Evolutionary conservation across 306 rosid genomes (phyloP).

Genomic region (Begonia masoniana): DNA sequence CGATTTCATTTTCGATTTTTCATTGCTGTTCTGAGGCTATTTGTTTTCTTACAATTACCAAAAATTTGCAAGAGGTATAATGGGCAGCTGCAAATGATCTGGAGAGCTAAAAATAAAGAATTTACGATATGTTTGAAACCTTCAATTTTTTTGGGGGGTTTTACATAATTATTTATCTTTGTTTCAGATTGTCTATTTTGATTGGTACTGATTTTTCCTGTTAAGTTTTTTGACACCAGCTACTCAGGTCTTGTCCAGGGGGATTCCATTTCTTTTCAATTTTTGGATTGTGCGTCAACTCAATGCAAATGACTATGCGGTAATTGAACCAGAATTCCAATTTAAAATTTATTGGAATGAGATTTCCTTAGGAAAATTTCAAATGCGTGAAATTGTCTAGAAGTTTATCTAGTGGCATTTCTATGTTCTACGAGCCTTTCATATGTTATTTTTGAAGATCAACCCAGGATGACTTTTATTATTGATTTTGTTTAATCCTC

Average conservation of each 20-base stretch:
- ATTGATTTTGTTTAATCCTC: too few relatives aligned
- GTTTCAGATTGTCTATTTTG: neutral
- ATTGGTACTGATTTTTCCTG: neutral
- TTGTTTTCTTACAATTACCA: too few relatives aligned
- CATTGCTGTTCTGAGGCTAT: neutral
- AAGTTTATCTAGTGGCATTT: neutral
- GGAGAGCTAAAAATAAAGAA: too few relatives aligned
- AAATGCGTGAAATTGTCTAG: too few relatives aligned
- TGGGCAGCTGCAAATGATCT: too few relatives aligned
- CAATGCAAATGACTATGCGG: constrained; percentile 80
- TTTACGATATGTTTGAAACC: neutral
- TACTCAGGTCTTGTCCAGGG: constrained; percentile 88
- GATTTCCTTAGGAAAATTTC: too few relatives aligned
- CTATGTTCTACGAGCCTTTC: neutral
- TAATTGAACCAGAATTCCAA: constrained; percentile 10
- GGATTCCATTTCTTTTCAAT: constrained; percentile 86
- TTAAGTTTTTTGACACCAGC: constrained; percentile 30
- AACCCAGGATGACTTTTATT: too few relatives aligned
- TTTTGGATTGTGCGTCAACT: constrained; percentile 90
- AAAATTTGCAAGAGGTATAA: too few relatives aligned
- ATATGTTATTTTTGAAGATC: neutral
- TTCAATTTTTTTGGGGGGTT: neutral
- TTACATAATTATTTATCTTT: neutral
- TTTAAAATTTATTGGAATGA: neutral
- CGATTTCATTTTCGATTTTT: neutral